Evolutionary conservation across 164 flowering plant species (phyloP), one percentile per base, ranked within the genome.

Genomic region (Stephania yunnanensis): DNA sequence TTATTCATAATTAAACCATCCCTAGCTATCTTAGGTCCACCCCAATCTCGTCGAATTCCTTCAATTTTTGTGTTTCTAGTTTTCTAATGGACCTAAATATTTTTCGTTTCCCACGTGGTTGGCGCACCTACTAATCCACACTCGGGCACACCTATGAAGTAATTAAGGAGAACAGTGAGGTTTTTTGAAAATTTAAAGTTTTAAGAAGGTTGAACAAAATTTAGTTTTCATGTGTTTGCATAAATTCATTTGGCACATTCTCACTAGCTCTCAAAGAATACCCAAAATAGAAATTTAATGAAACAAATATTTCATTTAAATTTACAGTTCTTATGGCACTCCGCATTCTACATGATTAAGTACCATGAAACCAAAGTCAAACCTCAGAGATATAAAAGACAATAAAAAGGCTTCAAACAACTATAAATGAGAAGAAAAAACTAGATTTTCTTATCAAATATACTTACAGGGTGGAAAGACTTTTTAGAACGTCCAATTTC

Each of bases 381-480:
- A 11, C 63, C 5, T 55, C 5, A 55, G 63, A 55, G 63, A 55
- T 15, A 55, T 13, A 55, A 55, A 55, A 55, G 63, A 55, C 13
- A 55, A 55, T 55, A 15, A 55, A 55, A 55, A 55, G 19, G 19
- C 63, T 55, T 12, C 5, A 55, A 11, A 55, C n/a, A 69, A 12
- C n/a, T 36, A 20, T 22, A 74, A 20, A 76, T 2, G 25, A 69
- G 75, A 22, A 66, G 53, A 25, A 73, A 58, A 48, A 48, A 1
- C 53, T 36, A 19, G 42, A 15, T 20, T 15, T 71, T 19, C 42
- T 48, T 65, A 20, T 61, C 20, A 22, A 15, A 74, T 73, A 74
- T 73, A 89, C 94, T 44, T 90, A 95, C 99, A 95, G 91, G 46
- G 87, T 79, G 19, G 77, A 19, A 64, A 95, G 97, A 71, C 75